Evolutionary conservation across 768 basidiomycete genomes (phyloP), one percentile per base, ranked within the genome.

Genomic region (Royoungia palumana): DNA sequence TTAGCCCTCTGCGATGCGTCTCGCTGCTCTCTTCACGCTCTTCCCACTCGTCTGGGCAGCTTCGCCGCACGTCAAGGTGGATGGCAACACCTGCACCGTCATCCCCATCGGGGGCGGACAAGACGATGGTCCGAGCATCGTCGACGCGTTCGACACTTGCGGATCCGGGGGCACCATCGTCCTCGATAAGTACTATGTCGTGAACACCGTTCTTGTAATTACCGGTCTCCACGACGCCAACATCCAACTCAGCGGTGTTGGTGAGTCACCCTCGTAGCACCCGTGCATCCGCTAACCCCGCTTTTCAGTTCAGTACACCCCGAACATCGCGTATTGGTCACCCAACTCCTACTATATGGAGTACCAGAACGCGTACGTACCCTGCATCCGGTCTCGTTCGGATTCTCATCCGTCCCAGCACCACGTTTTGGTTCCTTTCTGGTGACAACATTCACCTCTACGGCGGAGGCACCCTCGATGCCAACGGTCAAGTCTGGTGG

Each of bases 401-500:
- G 32, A 9, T 22, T 14, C 39, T 37, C 32, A 48, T 24, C 27
- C 35, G 17, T 24, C 4, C 11, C 32, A 73, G 72, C 11, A 67
- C 72, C 5, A 73, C 73, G 7, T 70, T 65, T 51, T 75, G 71
- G 72, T 68, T 71, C 53, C 59, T 72, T 9, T 69, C 69, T 6
- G 71, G 71, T 1, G 53, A 69, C 41, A 63, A 69, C 48, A 56
- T 70, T 43, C 64, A 68, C 45, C 53, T 71, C 39, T 71, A 73
- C 49, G 75, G 76, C 35, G 74, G 75, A 34, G 76, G 76, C 30
- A 57, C 51, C 41, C 28, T 78, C 41, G 74, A 77, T 61, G 74
- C 68, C 38, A 75, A 75, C 42, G 75, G 75, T 6, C 76, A 77
- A 53, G 67, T 71, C 24, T 74, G 75, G 68, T 68, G 62, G 60